Evolutionary conservation across 1,139 yeast genomes (phyloP), one percentile per base, ranked within the genome.

Genomic region (Groenewaldozyma auringiensis): DNA sequence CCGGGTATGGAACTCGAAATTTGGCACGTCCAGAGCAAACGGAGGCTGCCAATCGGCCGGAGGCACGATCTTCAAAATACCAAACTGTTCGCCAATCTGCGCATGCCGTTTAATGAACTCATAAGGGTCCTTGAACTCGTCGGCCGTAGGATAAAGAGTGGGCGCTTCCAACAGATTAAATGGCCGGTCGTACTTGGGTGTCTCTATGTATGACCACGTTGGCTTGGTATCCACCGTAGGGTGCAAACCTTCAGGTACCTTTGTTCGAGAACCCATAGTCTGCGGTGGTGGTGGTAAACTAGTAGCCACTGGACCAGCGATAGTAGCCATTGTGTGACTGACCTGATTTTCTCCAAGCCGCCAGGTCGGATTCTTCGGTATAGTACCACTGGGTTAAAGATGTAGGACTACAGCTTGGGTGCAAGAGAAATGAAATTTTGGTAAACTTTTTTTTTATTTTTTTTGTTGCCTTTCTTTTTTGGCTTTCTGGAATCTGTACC

Each of bases 61-160:
- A 0, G 83, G 76, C n/a, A 72, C 68, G 18, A 87, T 65, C 60
- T 84, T 86, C 25, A 85, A 70, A n/a, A 89, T 92, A 1, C 95
- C 95, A 58, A 70, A 74, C 41, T 67, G 57, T 45, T 61, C 61
- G 0, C 87, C 89, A 4, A 67, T 50, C 3, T 65, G 67, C 21
- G 62, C 59, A 21, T 76, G 58, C 21, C 71, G 65, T 50, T 78
- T 81, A 41, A 81, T 70, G 46, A 63, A 68, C 13, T 45, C 50
- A 21, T 63, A 56, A 4, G 79, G 79, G 59, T 80, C 83, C 20
- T 66, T 59, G 47, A 72, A 70, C 49, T 74, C 75, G 4, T 66
- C 67, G 29, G 63, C 66, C 8, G 69, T 62, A 14, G 82, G 71
- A 42, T 68, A 64, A 47, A 72, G 71, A 1, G 72, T 67, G 2